Evolutionary conservation across 441 rosid species (phyloP).

Genomic region (Corymbia citriodora): DNA sequence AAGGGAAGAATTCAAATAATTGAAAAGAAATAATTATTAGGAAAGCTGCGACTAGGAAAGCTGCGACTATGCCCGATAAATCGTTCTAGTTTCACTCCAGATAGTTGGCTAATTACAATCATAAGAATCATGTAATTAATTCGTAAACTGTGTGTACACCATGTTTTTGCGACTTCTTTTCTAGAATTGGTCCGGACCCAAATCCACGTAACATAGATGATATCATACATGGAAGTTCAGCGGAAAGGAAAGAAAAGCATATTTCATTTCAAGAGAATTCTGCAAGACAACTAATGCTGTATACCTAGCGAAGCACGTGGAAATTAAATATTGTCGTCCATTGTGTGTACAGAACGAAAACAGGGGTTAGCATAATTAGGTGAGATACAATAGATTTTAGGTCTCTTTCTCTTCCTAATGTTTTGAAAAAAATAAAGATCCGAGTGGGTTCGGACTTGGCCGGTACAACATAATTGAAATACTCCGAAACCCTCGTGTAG

Average conservation of each 20-base stretch:
- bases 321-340: neutral
- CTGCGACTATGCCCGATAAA: neutral
- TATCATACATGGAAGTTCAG: neutral
- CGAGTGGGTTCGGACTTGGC: neutral
- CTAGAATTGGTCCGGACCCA: neutral
- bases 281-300: neutral
- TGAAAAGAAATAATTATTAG: neutral
- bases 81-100: neutral
- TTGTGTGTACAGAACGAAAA: neutral
- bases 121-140: neutral
- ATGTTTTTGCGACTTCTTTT: neutral
- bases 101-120: neutral
- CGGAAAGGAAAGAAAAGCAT: neutral
- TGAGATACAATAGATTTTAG: neutral
- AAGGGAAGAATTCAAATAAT: neutral
- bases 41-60: neutral
- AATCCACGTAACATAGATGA: neutral
- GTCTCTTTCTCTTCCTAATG: neutral
- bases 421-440: neutral
- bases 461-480: neutral
- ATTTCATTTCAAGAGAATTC: neutral
- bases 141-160: neutral
- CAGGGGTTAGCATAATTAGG: neutral
- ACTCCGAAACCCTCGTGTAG: neutral
- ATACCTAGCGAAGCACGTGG: neutral